Percentiles rank a stretch among this genome's conserved stretches.
phyloP scores from a whole-genome alignment of 225 moss, liverwort and hornwort genomes.

The Rhytidiadelphus loreus region DNA sequence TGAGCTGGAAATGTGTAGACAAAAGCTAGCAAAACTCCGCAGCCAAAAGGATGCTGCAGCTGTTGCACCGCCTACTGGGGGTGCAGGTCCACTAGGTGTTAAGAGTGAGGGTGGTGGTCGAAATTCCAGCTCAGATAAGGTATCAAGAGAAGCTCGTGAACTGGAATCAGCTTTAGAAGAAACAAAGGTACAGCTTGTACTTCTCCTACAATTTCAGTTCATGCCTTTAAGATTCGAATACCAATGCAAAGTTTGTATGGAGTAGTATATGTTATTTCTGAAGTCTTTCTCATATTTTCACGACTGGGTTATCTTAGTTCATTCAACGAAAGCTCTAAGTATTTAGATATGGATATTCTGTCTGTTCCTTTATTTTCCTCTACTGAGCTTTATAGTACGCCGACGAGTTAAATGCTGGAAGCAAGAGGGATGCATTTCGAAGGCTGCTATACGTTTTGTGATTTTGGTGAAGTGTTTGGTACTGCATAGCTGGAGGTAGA shows the following conservation, averaged over 20 bases:
- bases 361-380: background rate
- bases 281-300: background rate
- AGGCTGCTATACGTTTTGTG: background rate
- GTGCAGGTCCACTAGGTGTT: constrained; percentile 19
- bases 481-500: background rate
- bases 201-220: constrained; percentile 1
- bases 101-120: constrained; percentile 63
- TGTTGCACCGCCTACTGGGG: constrained; percentile 46
- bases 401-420: background rate
- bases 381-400: background rate
- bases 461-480: background rate
- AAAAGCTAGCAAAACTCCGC: constrained; percentile 73
- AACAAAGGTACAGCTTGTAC: constrained; percentile 51
- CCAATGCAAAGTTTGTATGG: background rate
- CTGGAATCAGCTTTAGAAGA: constrained; percentile 76
- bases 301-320: background rate
- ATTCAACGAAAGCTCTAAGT: background rate
- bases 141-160: constrained; percentile 57
- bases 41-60: constrained; percentile 66
- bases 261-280: background rate
- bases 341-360: background rate
- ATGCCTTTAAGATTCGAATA: background rate
- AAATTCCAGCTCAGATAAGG: constrained; percentile 43
- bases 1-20: constrained; percentile 75
- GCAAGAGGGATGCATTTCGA: background rate